phyloP scores from a whole-genome alignment of 2,329 filamentous ascomycete genomes.

The Xylariaceae sp. region DNA sequence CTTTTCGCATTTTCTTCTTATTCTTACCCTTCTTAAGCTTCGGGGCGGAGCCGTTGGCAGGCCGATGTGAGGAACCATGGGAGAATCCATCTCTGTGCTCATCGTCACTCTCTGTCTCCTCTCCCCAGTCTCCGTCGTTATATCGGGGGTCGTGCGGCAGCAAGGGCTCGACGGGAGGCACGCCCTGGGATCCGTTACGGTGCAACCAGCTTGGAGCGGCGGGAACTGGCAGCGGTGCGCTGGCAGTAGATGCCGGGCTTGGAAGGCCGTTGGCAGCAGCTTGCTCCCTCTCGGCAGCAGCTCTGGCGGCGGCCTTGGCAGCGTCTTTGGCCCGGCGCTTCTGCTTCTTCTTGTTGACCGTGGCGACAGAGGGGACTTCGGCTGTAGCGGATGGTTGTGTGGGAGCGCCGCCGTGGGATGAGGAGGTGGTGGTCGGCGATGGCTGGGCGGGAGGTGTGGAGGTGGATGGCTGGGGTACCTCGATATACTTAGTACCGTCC shows the following conservation, averaged over 20 bases:
- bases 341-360: conserved; percentile 89
- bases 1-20: conserved; percentile 59
- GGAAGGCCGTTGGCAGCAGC: conserved; percentile 40
- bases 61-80: conserved; percentile 36
- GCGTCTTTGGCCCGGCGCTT: conserved; percentile 87
- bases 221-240: conserved; percentile 19
- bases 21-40: conserved; percentile 62
- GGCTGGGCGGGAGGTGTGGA: conserved; percentile 51
- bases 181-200: conserved; percentile 12
- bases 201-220: conserved; percentile 16
- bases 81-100: conserved; percentile 43
- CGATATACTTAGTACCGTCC: conserved; percentile 67
- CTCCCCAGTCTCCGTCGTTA: conserved; percentile 47
- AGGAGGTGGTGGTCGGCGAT: conserved; percentile 43
- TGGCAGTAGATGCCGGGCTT: conserved; percentile 32
- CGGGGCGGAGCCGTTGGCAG: conserved; percentile 33
- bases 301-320: conserved; percentile 45
- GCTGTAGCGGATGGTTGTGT: conserved; percentile 23
- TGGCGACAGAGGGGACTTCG: conserved; percentile 35
- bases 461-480: conserved; percentile 53
- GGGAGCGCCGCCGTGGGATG: conserved; percentile 34
- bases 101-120: conserved; percentile 55
- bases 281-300: conserved; percentile 48
- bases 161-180: conserved; percentile 6
- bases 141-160: conserved; percentile 31